phyloP scores from a whole-genome alignment of 1,284 basidiomycete genomes.

The Boletus smithii region DNA sequence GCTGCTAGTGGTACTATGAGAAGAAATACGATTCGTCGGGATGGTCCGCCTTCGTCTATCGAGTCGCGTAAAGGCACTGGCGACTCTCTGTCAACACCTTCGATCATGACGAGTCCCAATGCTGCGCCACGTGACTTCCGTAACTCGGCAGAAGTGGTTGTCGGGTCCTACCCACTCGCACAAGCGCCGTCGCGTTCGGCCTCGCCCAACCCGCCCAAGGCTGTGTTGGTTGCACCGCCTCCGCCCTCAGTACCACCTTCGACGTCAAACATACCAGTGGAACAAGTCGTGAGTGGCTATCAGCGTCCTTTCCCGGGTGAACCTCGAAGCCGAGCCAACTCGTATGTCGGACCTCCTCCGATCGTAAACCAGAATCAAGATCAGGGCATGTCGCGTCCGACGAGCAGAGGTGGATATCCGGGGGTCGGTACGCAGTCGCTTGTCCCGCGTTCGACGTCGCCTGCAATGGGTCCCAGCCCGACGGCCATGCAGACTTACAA shows the following conservation, averaged over 20 bases:
- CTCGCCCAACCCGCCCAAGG: conserved; percentile 69
- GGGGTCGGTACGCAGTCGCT: conserved; percentile 74
- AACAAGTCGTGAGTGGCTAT: conserved; percentile 77
- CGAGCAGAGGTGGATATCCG: conserved; percentile 64
- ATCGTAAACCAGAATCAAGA: conserved; percentile 30
- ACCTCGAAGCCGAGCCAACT: conserved; percentile 46
- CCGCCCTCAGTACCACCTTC: conserved; percentile 36
- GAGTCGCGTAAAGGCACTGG: conserved; percentile 23
- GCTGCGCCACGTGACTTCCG: conserved; percentile 48
- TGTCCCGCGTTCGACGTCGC: conserved; percentile 18
- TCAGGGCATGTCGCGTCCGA: conserved; percentile 44
- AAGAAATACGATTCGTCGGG: conserved; percentile 26
- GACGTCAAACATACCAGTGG: conserved; percentile 53
- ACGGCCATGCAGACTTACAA: conserved; percentile 20
- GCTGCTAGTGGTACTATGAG: conserved; percentile 17
- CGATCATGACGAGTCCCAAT: conserved; percentile 5
- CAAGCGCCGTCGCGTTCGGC: conserved; percentile 59
- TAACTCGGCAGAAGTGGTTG: conserved; percentile 68
- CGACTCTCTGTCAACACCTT: conserved; percentile 31
- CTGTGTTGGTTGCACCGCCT: conserved; percentile 70
- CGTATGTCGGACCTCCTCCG: conserved; percentile 38
- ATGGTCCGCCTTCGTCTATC: conserved; percentile 20
- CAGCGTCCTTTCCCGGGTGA: conserved; percentile 88
- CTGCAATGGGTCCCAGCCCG: conserved; percentile 22
- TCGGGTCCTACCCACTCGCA: conserved; percentile 61